Evolutionary conservation across 805 yeast species (phyloP), one percentile per base, ranked within the genome.

Genomic region (Kuraishia piskuri): DNA sequence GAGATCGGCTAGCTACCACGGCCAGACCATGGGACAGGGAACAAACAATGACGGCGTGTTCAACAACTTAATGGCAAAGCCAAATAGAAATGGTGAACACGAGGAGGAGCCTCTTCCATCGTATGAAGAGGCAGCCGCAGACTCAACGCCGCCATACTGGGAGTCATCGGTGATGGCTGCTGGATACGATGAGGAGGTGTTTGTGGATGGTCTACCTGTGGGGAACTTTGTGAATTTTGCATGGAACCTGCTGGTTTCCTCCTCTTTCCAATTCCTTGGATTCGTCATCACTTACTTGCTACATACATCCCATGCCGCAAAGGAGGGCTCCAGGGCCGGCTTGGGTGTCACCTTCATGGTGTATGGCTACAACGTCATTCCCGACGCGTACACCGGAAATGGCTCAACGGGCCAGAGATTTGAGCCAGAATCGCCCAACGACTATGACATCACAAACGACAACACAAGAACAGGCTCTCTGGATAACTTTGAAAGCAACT

Each of bases 251-350:
- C 76, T 90, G 59, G 95, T 94, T 2, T 83, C 96, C 22, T 78
- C 89, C n/a, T 86, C 95, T 46, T 94, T 94, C 74, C 97, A 92
- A 68, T 88, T 88, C 66, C 86, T 92, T 31, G 99, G 99, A 2
- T 94, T 94, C 69, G 75, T 94, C 46, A 75, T 92, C 53, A 91
- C 98, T 7, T 94, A 91, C 65, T 72, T 92, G 48, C 74, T 94
- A 53, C 98, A 94, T 68, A 92, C 98, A 0, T 88, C 97, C 2
- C 99, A 94, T 66, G 97, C 98, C 4, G 96, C 97, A 3, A 90
- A 89, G 65, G 91, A 91, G 63, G 99, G 99, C 2, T 86, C 97
- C 1, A 75, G 96, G 56, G 87, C 92, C 20, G 99, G 99, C 0
- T 71, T 94, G 54, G 98, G 98, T 2, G 64, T 88, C 56, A 90